Evolutionary conservation across 768 basidiomycete genomes (phyloP).

Genomic region (Cystofilobasidium ferigula): DNA sequence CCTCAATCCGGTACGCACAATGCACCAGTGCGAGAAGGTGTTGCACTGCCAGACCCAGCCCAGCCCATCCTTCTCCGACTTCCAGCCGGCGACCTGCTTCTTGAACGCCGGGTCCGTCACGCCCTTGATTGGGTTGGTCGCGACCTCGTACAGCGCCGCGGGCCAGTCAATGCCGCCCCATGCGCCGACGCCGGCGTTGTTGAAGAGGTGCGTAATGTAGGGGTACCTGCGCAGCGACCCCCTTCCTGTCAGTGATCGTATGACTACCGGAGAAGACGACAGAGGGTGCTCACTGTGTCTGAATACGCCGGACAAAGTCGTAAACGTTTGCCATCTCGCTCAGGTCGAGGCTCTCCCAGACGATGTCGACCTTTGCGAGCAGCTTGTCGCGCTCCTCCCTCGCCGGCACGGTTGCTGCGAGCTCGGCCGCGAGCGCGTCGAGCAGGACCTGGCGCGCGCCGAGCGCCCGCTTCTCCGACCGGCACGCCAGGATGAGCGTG

Average conservation of each 20-base stretch:
- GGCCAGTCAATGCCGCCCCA: conserved; percentile 50
- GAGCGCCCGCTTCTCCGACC: conserved; percentile 54
- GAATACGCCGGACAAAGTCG: conserved; percentile 50
- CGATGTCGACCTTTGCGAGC: conserved; percentile 50
- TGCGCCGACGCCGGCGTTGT: conserved; percentile 63
- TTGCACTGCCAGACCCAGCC: conserved; percentile 81
- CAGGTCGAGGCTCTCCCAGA: conserved; percentile 57
- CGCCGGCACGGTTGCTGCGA: conserved; percentile 35
- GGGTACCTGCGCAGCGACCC: conserved; percentile 48
- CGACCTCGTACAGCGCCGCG: conserved; percentile 44
- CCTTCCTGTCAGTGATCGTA: background rate
- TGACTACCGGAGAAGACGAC: conserved; percentile 4
- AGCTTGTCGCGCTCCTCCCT: conserved; percentile 49
- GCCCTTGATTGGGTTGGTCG: conserved; percentile 42
- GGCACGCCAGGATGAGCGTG: conserved; percentile 70
- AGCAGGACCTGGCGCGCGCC: conserved; percentile 51
- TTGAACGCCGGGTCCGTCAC: conserved; percentile 52
- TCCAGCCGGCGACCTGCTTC: conserved; percentile 49
- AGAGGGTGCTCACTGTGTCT: conserved; percentile 44
- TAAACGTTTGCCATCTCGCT: conserved; percentile 52
- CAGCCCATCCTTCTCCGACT: conserved; percentile 53
- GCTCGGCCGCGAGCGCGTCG: conserved; percentile 46
- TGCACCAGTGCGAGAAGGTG: conserved; percentile 64
- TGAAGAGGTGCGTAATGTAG: conserved; percentile 68
- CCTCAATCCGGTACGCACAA: conserved; percentile 60